Conservation (phyloP, 345 rosid genomes). For the Firmiana major region DNA sequence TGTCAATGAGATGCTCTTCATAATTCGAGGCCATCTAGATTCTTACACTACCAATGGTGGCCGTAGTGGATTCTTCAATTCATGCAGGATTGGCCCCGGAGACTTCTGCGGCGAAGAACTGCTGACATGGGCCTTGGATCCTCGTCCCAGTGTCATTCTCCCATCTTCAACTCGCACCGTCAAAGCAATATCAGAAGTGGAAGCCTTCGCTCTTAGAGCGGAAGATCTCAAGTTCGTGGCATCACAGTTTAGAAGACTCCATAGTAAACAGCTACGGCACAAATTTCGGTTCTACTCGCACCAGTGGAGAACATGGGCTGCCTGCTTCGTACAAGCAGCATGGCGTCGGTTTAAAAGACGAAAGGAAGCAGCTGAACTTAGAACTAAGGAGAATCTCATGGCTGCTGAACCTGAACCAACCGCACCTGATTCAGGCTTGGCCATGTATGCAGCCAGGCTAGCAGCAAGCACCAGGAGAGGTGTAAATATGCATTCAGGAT, state of each 20-base stretch:
- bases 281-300: slow-evolving; percentile 82
- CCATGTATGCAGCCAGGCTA: slow-evolving; percentile 34
- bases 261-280: slow-evolving; percentile 77
- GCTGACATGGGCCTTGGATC: slow-evolving; percentile 85
- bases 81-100: slow-evolving; percentile 75
- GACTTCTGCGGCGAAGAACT: slow-evolving; percentile 91
- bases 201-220: slow-evolving; percentile 75
- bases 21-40: slow-evolving; percentile 79
- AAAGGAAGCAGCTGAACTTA: slow-evolving; percentile 48
- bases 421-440: slow-evolving; percentile 21
- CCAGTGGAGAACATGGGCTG: slow-evolving; percentile 94
- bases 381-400: slow-evolving; percentile 35
- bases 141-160: slow-evolving; percentile 54
- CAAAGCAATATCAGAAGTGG: slow-evolving; percentile 74
- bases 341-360: slow-evolving; percentile 71
- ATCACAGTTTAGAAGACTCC: slow-evolving; percentile 69
- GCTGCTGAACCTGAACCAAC: slow-evolving; percentile 19
- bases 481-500: slow-evolving; percentile 33
- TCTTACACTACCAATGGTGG: slow-evolving; percentile 95
- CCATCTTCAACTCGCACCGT: slow-evolving; percentile 83
- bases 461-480: slow-evolving; percentile 36
- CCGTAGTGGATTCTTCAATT: slow-evolving; percentile 77
- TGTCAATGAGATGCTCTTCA: slow-evolving; percentile 85
- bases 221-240: slow-evolving; percentile 85
- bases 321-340: slow-evolving; percentile 76